These are phyloP conservation scores for Panicum virgatum DNA, from an alignment of 202 grass and related monocot genomes.

Conservation along the genomic window DNA sequence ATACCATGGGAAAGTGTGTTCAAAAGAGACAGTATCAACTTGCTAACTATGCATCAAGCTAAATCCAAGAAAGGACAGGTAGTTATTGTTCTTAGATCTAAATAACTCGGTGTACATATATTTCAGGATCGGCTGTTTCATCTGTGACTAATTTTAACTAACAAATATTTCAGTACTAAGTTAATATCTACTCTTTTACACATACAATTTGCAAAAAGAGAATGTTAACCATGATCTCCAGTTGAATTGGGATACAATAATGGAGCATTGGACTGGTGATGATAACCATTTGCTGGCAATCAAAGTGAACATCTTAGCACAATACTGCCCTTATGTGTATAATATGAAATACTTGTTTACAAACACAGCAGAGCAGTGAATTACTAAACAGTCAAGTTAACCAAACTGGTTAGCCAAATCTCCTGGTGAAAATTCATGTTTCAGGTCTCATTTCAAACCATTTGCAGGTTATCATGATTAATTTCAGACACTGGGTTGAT, in stretches of 20 bases:
- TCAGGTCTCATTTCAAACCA: constrained; percentile 4
- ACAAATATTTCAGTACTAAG: not conserved
- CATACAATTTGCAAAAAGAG: not conserved
- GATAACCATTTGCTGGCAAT: not conserved
- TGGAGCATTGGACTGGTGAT: not conserved
- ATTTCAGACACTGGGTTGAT: constrained; percentile 19
- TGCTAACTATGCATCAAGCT: constrained; percentile 11
- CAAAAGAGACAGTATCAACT: constrained; percentile 21
- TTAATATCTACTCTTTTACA: not conserved
- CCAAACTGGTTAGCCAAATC: not conserved
- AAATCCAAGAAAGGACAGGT: not conserved
- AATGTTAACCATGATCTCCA: not conserved
- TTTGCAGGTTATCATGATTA: not conserved
- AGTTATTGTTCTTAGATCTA: constrained; percentile 11
- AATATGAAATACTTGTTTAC: not conserved
- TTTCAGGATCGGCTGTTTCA: not conserved
- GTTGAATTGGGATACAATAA: too few relatives aligned
- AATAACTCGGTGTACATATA: not conserved
- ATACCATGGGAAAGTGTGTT: constrained; percentile 32
- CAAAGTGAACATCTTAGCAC: not conserved
- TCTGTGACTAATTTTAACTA: not conserved
- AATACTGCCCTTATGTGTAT: not conserved
- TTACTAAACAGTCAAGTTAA: constrained; percentile 16
- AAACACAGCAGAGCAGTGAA: not conserved
- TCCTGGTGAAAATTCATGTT: not conserved